Evolutionary conservation across 305 asterid genomes (phyloP).

Genomic region (Ilex paraguariensis): DNA sequence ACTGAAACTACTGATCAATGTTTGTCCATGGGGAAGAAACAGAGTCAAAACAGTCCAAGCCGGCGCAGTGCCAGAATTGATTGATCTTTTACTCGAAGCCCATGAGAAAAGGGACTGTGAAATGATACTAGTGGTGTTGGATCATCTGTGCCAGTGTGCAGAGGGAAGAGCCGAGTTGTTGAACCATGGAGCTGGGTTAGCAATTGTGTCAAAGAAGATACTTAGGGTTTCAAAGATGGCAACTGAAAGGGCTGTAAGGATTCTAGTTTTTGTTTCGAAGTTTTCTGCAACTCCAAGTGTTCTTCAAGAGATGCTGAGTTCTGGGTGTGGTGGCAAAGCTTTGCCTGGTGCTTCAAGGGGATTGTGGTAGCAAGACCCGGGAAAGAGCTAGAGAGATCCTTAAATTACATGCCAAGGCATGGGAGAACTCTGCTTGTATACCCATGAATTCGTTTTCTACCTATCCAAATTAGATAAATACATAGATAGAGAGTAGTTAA

Average conservation of each 20-base stretch:
- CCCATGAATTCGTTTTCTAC: slow-evolving; percentile 38
- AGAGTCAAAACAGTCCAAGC: slow-evolving; percentile 56
- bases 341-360: slow-evolving; percentile 56
- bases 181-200: slow-evolving; percentile 62
- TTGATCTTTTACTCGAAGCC: slow-evolving; percentile 49
- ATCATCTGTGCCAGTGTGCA: slow-evolving; percentile 61
- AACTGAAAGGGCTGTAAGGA: slow-evolving; percentile 58
- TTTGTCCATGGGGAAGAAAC: slow-evolving; percentile 51
- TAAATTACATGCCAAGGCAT: slow-evolving; percentile 46
- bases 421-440: slow-evolving; percentile 63
- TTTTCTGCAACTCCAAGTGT: slow-evolving; percentile 41
- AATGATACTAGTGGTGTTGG: slow-evolving; percentile 38
- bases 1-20: slow-evolving; percentile 30
- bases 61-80: slow-evolving; percentile 28
- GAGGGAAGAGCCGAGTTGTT: slow-evolving; percentile 73
- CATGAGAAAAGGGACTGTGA: slow-evolving; percentile 40
- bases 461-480: slow-evolving; percentile 35
- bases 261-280: slow-evolving; percentile 44
- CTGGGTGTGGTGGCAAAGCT: slow-evolving; percentile 60
- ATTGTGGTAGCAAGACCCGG: slow-evolving; percentile 50
- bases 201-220: slow-evolving; percentile 65
- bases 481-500: not conserved
- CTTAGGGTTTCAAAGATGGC: slow-evolving; percentile 61
- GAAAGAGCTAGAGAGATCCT: slow-evolving; percentile 68
- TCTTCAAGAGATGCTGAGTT: slow-evolving; percentile 60